Percentiles rank a stretch among this genome's conserved stretches.
These are phyloP conservation scores for Coccomyxa subellipsoidea DNA, from an alignment of 163 green algal species.

Conservation along the genomic window DNA sequence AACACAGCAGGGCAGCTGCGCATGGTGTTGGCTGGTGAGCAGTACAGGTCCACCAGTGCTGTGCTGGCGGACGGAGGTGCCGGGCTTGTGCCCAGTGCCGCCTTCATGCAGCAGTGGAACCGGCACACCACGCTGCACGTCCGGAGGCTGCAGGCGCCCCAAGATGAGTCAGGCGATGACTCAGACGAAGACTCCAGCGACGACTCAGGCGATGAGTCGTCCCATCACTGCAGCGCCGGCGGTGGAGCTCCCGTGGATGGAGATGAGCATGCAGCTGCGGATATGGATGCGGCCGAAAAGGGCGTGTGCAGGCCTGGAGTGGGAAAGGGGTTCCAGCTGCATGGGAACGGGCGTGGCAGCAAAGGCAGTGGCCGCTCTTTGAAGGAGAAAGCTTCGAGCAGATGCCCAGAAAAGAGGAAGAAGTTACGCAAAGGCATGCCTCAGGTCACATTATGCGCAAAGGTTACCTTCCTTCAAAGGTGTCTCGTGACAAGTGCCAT, in stretches of 20 bases:
- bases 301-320: background rate
- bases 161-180: background rate
- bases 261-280: background rate
- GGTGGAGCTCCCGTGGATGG: background rate
- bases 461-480: too few species aligned
- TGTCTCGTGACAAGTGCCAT: too few species aligned
- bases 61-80: background rate
- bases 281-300: background rate
- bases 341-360: background rate
- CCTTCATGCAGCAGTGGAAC: background rate
- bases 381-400: background rate
- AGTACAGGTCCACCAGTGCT: background rate
- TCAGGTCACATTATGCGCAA: background rate
- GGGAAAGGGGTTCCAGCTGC: background rate
- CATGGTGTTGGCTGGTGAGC: background rate
- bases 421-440: background rate
- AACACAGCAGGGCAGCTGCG: background rate
- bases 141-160: background rate
- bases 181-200: too few species aligned
- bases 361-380: background rate
- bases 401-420: background rate
- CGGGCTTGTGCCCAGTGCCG: background rate
- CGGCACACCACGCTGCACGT: background rate
- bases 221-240: background rate
- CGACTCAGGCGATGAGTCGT: background rate